Evolutionary conservation across 805 yeast genomes (phyloP), one percentile per base, ranked within the genome.

Genomic region (Huiozyma sinensis): DNA sequence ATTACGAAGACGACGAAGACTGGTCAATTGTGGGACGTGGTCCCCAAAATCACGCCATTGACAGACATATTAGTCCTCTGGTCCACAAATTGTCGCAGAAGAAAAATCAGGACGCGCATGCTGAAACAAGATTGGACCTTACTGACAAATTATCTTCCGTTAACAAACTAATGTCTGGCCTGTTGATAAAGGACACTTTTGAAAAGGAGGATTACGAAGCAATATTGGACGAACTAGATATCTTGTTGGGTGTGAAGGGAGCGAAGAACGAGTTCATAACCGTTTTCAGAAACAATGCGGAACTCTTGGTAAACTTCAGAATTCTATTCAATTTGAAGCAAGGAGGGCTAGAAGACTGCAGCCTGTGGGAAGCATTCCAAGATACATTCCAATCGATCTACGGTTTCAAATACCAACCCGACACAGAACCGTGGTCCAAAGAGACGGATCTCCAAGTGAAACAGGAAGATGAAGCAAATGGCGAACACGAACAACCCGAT

Each of bases 11-110:
- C 44, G 66, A 61, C 44, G 63, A 51, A 37, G 58, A 60, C 49
- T 59, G 64, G 64, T 42, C 50, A 12, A 41, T 56, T 7, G 60
- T 60, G 3, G 66, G 66, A 4, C 39, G 57, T 46, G 66, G 66
- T 5, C 61, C 63, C 7, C 66, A 61, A 45, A 61, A 61, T 46
- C 36, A 49, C 11, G 45, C 55, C 3, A 35, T 59, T 1, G 46
- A 50, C 8, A 28, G 47, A 9, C 13, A 43, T 28, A 45, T 50
- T 4, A 52, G 57, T 39, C 48, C 56, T 6, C 36, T 60, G 11
- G 63, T 54, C 1, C 50, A 52, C 34, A 59, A 53, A 48, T 44
- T 61, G 27, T 46, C 61, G 1, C 58, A 56, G 38, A 59, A 56
- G 47, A 53, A 50, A 41, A 58, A 59, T 29, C 12, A 52, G 11